Percentiles rank a stretch among this genome's conserved stretches.
These are phyloP conservation scores for Candida jianshihensis DNA, from an alignment of 805 yeast genomes.

Conservation along the genomic window DNA sequence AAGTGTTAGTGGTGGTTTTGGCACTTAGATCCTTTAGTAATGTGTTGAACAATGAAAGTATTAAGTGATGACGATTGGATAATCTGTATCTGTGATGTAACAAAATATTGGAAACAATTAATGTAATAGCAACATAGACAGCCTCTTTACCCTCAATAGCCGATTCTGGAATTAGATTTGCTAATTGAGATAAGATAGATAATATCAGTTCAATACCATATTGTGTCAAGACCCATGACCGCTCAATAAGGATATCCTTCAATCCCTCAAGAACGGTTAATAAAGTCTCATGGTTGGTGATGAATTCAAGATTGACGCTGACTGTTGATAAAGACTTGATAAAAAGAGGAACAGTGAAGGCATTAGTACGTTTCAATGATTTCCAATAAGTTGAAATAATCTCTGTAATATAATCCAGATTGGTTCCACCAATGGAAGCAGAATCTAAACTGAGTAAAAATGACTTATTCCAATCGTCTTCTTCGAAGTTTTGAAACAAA, in stretches of 20 bases:
- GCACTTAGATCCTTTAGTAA: slow-evolving; percentile 42
- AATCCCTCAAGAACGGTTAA: slow-evolving; percentile 19
- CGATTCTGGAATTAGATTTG: slow-evolving; percentile 4
- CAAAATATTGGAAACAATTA: slow-evolving; percentile 52
- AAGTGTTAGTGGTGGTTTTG: slow-evolving; percentile 9
- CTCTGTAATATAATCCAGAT: slow-evolving; percentile 19
- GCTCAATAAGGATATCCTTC: slow-evolving; percentile 38
- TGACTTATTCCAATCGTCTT: slow-evolving; percentile 8
- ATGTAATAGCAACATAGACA: slow-evolving; percentile 30
- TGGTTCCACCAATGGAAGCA: slow-evolving; percentile 6
- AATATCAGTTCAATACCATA: slow-evolving; percentile 54
- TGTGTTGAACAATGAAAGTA: slow-evolving; percentile 41
- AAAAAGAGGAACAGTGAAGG: slow-evolving; percentile 3
- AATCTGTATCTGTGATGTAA: slow-evolving; percentile 65
- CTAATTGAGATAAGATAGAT: slow-evolving; percentile 28
- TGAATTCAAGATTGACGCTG: slow-evolving; percentile 3
- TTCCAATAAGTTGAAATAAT: slow-evolving; percentile 15
- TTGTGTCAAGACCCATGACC: slow-evolving; percentile 57
- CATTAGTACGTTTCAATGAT: slow-evolving; percentile 6
- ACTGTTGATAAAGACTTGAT: slow-evolving; percentile 13
- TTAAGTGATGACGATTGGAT: slow-evolving; percentile 64
- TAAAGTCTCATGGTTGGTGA: background rate
- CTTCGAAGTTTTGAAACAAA: slow-evolving; percentile 6
- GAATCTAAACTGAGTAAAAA: slow-evolving; percentile 17
- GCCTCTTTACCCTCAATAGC: slow-evolving; percentile 3